These are phyloP conservation scores for Gracilaria gracilis DNA, from an alignment of 23 red algal species.

Conservation along the genomic window DNA sequence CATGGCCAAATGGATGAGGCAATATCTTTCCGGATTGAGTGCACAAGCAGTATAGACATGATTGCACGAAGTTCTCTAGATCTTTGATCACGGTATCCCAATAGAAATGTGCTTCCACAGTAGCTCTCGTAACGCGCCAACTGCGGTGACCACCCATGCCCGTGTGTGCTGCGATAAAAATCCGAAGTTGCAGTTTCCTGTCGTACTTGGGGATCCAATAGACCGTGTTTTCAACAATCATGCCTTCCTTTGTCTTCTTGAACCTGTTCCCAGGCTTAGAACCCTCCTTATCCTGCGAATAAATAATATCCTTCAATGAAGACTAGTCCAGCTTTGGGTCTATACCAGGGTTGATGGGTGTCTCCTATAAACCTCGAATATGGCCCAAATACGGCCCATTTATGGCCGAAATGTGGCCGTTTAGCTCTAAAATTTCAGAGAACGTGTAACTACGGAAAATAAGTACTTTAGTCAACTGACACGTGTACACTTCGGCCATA, in stretches of 20 bases:
- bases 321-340: not conserved
- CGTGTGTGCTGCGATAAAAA: conserved; percentile 30
- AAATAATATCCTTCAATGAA: not conserved
- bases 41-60: conserved; percentile 34
- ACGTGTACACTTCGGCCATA: no score
- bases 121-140: not conserved
- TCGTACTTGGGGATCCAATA: not conserved
- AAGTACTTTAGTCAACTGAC: no score
- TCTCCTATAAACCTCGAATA: no score
- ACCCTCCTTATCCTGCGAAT: not conserved
- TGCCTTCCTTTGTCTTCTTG: not conserved
- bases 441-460: no score
- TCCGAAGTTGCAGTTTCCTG: conserved; percentile 13
- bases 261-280: not conserved
- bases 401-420: no score
- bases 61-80: conserved; percentile 21
- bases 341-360: no score
- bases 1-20: not conserved
- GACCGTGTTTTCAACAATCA: not conserved
- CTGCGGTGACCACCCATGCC: conserved; percentile 45
- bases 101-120: conserved; percentile 12
- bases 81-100: conserved; percentile 11
- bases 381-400: no score
- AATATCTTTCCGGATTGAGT: not conserved
- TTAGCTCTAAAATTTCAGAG: no score